phyloP scores from a whole-genome alignment of 2,329 filamentous ascomycete genomes.

The Lachnellula subtilissima region DNA sequence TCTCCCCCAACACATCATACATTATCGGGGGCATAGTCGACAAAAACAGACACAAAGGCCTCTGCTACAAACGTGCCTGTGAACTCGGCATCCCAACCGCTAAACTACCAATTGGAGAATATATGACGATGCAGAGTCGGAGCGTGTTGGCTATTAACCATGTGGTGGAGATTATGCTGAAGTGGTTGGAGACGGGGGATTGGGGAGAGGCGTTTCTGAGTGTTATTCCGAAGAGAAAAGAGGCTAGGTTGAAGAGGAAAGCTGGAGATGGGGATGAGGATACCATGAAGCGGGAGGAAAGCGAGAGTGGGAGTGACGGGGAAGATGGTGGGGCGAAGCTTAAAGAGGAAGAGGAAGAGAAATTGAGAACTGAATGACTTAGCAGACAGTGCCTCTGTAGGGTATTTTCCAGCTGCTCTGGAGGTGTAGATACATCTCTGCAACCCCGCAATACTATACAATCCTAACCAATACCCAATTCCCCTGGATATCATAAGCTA shows the following conservation, averaged over 20 bases:
- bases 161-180: slow-evolving; percentile 93
- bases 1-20: slow-evolving; percentile 86
- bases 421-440: background rate
- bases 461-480: background rate
- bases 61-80: slow-evolving; percentile 80
- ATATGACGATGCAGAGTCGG: slow-evolving; percentile 83
- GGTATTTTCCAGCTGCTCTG: background rate
- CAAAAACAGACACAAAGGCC: slow-evolving; percentile 90
- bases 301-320: slow-evolving; percentile 28
- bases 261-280: slow-evolving; percentile 8
- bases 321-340: slow-evolving; percentile 12
- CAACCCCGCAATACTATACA: background rate
- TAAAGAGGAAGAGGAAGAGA: slow-evolving; percentile 11
- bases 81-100: slow-evolving; percentile 78
- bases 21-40: slow-evolving; percentile 93
- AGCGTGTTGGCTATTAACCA: slow-evolving; percentile 91
- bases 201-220: slow-evolving; percentile 87
- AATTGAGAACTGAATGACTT: background rate
- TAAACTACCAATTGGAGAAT: slow-evolving; percentile 90
- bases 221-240: slow-evolving; percentile 88
- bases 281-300: slow-evolving; percentile 20
- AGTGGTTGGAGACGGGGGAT: slow-evolving; percentile 83
- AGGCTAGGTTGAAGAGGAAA: slow-evolving; percentile 56
- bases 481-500: slow-evolving; percentile 5
- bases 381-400: background rate